Conservation (phyloP, 768 basidiomycete genomes). For the Mycena crocata region DNA sequence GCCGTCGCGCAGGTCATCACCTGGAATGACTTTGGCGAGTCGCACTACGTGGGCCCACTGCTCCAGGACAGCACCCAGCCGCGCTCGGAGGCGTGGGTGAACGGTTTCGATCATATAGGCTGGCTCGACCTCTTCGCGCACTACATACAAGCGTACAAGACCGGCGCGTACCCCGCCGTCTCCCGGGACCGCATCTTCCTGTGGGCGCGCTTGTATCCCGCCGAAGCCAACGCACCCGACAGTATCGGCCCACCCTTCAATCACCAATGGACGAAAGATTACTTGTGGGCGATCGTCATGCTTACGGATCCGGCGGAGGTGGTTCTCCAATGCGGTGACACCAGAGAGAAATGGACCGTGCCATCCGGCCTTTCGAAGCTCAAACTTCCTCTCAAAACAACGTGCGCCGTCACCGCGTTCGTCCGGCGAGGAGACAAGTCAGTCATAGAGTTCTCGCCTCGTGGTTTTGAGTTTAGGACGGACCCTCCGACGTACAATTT, state of each 20-base stretch:
- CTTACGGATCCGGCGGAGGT: slow-evolving; percentile 60
- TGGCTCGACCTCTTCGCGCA: slow-evolving; percentile 73
- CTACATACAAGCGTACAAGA: slow-evolving; percentile 70
- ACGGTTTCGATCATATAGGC: slow-evolving; percentile 66
- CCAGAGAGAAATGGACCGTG: slow-evolving; percentile 40
- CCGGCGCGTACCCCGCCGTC: slow-evolving; percentile 66
- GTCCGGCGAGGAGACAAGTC: slow-evolving; percentile 51
- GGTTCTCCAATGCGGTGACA: slow-evolving; percentile 52
- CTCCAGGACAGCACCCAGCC: slow-evolving; percentile 67
- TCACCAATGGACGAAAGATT: slow-evolving; percentile 69
- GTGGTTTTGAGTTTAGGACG: slow-evolving; percentile 59
- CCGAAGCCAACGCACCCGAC: slow-evolving; percentile 55
- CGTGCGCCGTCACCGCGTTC: slow-evolving; percentile 43
- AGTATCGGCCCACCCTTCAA: slow-evolving; percentile 56
- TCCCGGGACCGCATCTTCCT: slow-evolving; percentile 67
- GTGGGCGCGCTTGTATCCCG: slow-evolving; percentile 74
- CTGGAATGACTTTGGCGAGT: slow-evolving; percentile 85
- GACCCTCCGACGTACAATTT: slow-evolving; percentile 69
- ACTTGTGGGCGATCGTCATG: slow-evolving; percentile 70
- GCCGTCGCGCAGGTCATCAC: slow-evolving; percentile 69
- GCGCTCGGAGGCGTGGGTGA: slow-evolving; percentile 75
- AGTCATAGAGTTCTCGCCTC: slow-evolving; percentile 56
- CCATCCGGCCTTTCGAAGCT: slow-evolving; percentile 66
- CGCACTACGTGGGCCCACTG: slow-evolving; percentile 84
- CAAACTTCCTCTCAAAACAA: slow-evolving; percentile 53